phyloP scores from a whole-genome alignment of 2,329 filamentous ascomycete species.

The Dactylellina haptotyla region DNA sequence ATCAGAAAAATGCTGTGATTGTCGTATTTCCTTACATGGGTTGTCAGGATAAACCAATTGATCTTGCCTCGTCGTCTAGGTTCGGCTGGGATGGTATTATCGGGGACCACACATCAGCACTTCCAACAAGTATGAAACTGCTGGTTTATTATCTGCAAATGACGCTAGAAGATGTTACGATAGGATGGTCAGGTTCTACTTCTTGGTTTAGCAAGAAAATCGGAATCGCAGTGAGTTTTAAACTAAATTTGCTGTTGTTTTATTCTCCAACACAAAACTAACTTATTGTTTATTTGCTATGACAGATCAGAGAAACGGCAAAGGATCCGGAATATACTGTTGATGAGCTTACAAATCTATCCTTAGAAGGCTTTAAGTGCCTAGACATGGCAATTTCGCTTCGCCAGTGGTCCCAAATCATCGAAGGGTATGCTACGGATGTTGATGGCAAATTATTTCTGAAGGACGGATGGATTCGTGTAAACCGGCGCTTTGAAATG shows the following conservation, averaged over 20 bases:
- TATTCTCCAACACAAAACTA: no score
- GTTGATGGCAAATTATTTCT: constrained; percentile 4
- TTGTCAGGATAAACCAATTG: constrained; percentile 14
- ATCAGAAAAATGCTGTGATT: constrained; percentile 2
- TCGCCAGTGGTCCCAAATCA: constrained; percentile 10
- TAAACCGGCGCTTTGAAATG: constrained; percentile 9
- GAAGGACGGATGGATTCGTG: constrained; percentile 7
- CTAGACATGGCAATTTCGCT: constrained; percentile 16
- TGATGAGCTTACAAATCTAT: constrained; percentile 1
- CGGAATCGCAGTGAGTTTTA: constrained; percentile 3
- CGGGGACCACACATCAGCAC: neutral
- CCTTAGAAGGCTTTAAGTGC: constrained; percentile 18
- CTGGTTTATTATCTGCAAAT: constrained; percentile 24
- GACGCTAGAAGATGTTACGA: constrained; percentile 8
- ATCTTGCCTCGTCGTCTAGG: neutral
- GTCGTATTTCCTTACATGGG: constrained; percentile 16
- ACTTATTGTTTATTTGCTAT: neutral
- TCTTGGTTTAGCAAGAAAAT: constrained; percentile 21
- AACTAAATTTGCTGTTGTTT: neutral
- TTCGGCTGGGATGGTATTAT: constrained; percentile 18
- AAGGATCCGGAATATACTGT: constrained; percentile 4
- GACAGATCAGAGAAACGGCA: constrained; percentile 13
- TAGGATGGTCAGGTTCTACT: constrained; percentile 8
- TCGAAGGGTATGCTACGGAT: constrained; percentile 22
- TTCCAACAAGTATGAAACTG: constrained; percentile 2